Percentiles rank a stretch among this genome's conserved stretches.
Conservation (phyloP, 768 basidiomycete species). For the Gloeostereum incarnatum region DNA sequence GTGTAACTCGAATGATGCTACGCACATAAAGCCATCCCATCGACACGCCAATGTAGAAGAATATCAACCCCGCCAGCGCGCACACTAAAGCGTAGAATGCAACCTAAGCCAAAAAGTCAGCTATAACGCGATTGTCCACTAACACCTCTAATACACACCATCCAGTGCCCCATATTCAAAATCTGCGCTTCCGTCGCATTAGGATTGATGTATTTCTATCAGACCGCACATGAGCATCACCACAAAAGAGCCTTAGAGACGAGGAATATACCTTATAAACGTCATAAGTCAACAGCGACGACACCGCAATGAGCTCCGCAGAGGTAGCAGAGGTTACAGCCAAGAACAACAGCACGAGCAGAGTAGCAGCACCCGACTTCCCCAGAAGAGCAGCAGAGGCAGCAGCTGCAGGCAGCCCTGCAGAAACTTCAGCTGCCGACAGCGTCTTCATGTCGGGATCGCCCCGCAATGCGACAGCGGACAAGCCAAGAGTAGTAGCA, state of each 20-base stretch:
- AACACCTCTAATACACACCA: conserved; percentile 27
- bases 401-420: conserved; percentile 81
- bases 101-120: conserved; percentile 30
- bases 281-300: conserved; percentile 76
- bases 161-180: conserved; percentile 56
- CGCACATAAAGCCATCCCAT: conserved; percentile 91
- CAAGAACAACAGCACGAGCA: conserved; percentile 78
- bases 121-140: not conserved
- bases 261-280: conserved; percentile 73
- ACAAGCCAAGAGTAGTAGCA: conserved; percentile 80
- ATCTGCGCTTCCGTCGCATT: conserved; percentile 68
- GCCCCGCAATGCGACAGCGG: conserved; percentile 72
- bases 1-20: conserved; percentile 6
- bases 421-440: conserved; percentile 60
- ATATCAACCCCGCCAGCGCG: conserved; percentile 77
- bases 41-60: conserved; percentile 85
- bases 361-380: conserved; percentile 65
- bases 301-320: conserved; percentile 90
- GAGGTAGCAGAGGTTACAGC: conserved; percentile 81
- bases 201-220: conserved; percentile 72
- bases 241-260: conserved; percentile 1
- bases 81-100: conserved; percentile 66
- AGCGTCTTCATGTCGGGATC: conserved; percentile 43
- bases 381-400: conserved; percentile 80
- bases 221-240: not conserved